Conservation (phyloP, 2,329 filamentous ascomycete genomes). For the Cytospora piceicola region DNA sequence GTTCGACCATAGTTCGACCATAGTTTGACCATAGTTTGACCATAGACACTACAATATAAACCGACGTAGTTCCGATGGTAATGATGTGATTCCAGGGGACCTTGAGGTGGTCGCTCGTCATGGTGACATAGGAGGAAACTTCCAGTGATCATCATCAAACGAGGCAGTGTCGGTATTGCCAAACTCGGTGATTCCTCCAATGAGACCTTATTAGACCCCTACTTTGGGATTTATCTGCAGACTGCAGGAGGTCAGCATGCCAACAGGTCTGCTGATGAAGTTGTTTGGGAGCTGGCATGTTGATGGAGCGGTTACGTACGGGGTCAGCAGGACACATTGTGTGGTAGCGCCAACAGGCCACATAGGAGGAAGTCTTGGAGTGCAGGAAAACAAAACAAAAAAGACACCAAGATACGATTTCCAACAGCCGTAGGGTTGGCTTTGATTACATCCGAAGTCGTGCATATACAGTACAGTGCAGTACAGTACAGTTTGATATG, state of each 20-base stretch:
- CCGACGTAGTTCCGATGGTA: neutral
- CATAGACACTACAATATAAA: too few species aligned
- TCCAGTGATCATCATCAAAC: neutral
- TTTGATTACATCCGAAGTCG: neutral
- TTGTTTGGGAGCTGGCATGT: conserved; percentile 6
- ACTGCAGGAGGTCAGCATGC: conserved; percentile 26
- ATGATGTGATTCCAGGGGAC: neutral
- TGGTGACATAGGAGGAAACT: neutral
- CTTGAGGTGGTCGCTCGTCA: neutral
- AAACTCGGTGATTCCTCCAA: neutral
- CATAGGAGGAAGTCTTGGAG: too few species aligned
- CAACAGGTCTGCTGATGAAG: conserved; percentile 23
- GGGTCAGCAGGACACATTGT: conserved; percentile 10
- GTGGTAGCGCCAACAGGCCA: neutral
- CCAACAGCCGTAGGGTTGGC: neutral
- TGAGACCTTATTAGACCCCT: conserved; percentile 7
- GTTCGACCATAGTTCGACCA: neutral
- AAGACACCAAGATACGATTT: too few species aligned
- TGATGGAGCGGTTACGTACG: conserved; percentile 17
- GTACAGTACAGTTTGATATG: neutral
- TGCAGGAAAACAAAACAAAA: too few species aligned
- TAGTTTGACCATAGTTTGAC: neutral
- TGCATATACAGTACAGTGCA: neutral
- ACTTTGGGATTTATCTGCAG: conserved; percentile 17
- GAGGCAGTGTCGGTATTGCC: neutral